Evolutionary conservation across 2,329 filamentous ascomycete species (phyloP).

Genomic region (Elsinoe australis): DNA sequence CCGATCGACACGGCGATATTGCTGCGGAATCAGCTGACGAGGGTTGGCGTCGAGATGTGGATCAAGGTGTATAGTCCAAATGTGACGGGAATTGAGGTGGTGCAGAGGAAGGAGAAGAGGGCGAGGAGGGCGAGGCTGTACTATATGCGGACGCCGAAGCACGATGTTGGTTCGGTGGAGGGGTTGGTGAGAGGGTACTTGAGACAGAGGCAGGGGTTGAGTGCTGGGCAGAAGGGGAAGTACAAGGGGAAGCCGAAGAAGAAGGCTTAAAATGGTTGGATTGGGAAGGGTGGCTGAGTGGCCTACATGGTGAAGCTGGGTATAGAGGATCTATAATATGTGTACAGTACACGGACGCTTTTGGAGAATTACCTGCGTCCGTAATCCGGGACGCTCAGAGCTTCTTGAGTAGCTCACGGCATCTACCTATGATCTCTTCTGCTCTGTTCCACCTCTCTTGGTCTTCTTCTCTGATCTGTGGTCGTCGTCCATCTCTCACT

Average conservation of each 20-base stretch:
- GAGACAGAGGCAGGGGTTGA: conserved; percentile 42
- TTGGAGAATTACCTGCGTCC: too few relatives aligned
- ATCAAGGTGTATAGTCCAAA: conserved; percentile 90
- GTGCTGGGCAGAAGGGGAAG: conserved; percentile 17
- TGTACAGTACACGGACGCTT: conserved; percentile 5
- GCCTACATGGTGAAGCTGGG: background rate
- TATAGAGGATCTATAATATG: conserved; percentile 4
- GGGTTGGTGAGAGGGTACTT: conserved; percentile 64
- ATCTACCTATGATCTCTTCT: conserved; percentile 26
- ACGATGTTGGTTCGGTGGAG: conserved; percentile 81
- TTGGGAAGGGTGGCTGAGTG: background rate
- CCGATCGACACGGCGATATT: conserved; percentile 80
- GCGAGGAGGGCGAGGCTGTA: conserved; percentile 80
- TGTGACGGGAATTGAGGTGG: conserved; percentile 84
- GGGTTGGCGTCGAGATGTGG: conserved; percentile 92
- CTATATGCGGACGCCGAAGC: conserved; percentile 81
- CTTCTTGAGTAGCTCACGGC: conserved; percentile 10
- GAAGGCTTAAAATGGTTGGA: background rate
- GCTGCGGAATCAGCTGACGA: conserved; percentile 76
- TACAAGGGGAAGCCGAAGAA: conserved; percentile 17
- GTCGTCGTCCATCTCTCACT: conserved; percentile 39
- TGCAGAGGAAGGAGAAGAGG: conserved; percentile 77
- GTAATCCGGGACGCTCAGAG: conserved; percentile 8
- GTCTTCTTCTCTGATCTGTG: conserved; percentile 30
- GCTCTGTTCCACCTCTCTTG: conserved; percentile 36